Conservation (phyloP, 371 early-diverging fungal genomes). For the Mortierella sp. region DNA sequence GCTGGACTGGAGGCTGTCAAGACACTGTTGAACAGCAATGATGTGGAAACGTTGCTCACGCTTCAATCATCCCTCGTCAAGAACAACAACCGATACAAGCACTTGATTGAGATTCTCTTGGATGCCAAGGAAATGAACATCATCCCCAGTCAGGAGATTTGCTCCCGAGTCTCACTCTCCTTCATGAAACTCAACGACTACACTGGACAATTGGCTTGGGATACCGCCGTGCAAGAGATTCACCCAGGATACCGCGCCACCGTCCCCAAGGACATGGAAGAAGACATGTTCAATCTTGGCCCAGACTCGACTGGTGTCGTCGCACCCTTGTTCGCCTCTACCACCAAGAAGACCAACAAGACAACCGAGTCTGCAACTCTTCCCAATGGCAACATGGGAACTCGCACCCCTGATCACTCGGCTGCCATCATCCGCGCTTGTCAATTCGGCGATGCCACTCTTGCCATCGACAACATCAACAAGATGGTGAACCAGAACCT, state of each 20-base stretch:
- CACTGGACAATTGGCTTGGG: slow-evolving; percentile 50
- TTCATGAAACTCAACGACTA: slow-evolving; percentile 34
- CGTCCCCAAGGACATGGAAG: slow-evolving; percentile 8
- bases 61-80: slow-evolving; percentile 38
- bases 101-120: slow-evolving; percentile 48
- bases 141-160: slow-evolving; percentile 33
- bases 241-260: slow-evolving; percentile 44
- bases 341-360: background rate
- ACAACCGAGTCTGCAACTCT: slow-evolving; percentile 9
- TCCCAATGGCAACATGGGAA: background rate
- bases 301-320: background rate
- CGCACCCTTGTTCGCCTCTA: background rate
- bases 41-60: slow-evolving; percentile 38
- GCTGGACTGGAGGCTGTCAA: slow-evolving; percentile 34
- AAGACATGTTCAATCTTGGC: background rate
- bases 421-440: slow-evolving; percentile 49
- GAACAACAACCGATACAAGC: slow-evolving; percentile 40
- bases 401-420: slow-evolving; percentile 23
- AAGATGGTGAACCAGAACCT: slow-evolving; percentile 50
- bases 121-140: slow-evolving; percentile 53
- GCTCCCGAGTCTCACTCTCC: slow-evolving; percentile 42
- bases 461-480: slow-evolving; percentile 34
- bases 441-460: slow-evolving; percentile 31
- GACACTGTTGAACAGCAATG: slow-evolving; percentile 13
- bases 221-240: slow-evolving; percentile 51